phyloP scores from a whole-genome alignment of 495 filamentous ascomycete species.

The Hyaloscypha variabilis region DNA sequence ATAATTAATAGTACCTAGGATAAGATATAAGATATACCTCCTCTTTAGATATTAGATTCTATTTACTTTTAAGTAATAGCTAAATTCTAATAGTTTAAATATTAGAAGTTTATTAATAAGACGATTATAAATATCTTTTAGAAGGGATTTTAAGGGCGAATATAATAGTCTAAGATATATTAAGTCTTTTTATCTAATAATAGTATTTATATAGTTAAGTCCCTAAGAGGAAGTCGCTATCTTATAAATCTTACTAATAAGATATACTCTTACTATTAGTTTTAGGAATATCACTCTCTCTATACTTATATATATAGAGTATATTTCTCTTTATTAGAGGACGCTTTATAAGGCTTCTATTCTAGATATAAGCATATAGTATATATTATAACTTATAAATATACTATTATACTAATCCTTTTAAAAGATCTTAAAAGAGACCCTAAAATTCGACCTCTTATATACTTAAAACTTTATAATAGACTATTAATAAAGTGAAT shows the following conservation, averaged over 20 bases:
- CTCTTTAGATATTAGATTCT: not conserved
- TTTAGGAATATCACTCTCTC: not conserved
- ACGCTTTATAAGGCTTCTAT: not conserved
- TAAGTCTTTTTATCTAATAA: not conserved
- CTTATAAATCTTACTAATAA: not conserved
- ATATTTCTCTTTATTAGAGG: not conserved
- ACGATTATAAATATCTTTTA: not conserved
- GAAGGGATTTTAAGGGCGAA: not conserved
- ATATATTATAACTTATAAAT: not conserved
- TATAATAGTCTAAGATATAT: not conserved
- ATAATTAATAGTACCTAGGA: not conserved
- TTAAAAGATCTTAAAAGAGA: not conserved
- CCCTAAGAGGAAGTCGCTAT: not conserved
- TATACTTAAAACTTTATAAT: not conserved
- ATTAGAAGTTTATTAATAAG: not conserved
- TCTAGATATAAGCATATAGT: not conserved
- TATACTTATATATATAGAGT: not conserved
- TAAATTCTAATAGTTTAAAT: no score
- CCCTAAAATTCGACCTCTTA: not conserved
- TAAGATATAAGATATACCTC: not conserved
- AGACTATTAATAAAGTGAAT: conserved; percentile 7
- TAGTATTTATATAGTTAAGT: not conserved
- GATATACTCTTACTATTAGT: not conserved
- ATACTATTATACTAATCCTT: not conserved
- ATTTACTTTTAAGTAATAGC: no score